phyloP scores from a whole-genome alignment of 2,329 filamentous ascomycete species.

The Microdochium bolleyi region DNA sequence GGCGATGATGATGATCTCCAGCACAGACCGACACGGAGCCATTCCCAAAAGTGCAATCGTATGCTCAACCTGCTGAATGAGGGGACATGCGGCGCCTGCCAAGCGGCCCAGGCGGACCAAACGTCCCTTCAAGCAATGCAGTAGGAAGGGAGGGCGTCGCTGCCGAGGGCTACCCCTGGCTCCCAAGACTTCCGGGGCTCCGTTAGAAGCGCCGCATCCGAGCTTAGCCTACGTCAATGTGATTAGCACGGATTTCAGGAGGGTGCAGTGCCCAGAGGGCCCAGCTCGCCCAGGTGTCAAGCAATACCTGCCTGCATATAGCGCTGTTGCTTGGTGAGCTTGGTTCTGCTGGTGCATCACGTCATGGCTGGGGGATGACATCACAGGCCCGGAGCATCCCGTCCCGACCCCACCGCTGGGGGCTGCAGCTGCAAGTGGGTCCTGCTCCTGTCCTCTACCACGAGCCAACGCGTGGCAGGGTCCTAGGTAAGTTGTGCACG shows the following conservation, averaged over 20 bases:
- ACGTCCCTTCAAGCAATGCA: neutral
- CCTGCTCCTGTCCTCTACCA: no score
- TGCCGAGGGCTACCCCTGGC: no score
- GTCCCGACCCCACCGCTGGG: no score
- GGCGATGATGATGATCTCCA: no score
- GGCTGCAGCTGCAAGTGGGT: neutral
- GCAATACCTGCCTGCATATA: neutral
- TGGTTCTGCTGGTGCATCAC: neutral
- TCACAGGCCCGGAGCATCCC: neutral
- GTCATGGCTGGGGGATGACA: neutral
- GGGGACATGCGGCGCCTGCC: neutral
- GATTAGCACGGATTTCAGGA: no score
- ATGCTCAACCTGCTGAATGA: neutral
- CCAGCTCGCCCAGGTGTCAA: no score
- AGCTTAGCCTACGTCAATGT: neutral
- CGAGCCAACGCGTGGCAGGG: neutral
- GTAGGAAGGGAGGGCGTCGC: no score
- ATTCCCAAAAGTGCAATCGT: no score
- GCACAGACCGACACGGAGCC: neutral
- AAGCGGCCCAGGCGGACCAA: neutral
- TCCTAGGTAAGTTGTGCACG: neutral
- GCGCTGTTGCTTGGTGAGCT: neutral
- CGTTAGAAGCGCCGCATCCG: no score
- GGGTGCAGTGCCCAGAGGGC: no score
- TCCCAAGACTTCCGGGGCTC: no score